Conservation (phyloP, 352 stramenopile genomes). For the Globisporangium takayamanum region DNA sequence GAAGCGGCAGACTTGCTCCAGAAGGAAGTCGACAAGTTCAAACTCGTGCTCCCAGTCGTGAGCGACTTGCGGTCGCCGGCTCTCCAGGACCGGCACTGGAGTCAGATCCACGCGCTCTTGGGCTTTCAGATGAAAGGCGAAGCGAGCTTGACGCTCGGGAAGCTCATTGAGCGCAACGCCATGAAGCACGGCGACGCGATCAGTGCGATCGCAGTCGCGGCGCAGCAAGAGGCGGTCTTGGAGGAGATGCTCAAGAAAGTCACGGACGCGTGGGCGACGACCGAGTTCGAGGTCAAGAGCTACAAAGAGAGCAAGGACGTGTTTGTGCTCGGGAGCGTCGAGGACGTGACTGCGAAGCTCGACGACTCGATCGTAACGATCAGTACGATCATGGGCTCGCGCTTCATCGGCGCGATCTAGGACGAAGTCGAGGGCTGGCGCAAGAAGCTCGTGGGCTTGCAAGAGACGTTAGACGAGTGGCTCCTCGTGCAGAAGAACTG, state of each 20-base stretch:
- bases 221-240: conserved; percentile 88
- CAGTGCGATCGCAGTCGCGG: conserved; percentile 73
- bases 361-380: conserved; percentile 93
- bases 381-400: conserved; percentile 89
- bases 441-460: conserved; percentile 73
- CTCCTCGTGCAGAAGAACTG: conserved; percentile 85
- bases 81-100: conserved; percentile 76
- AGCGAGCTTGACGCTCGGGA: conserved; percentile 70
- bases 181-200: conserved; percentile 86
- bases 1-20: conserved; percentile 78
- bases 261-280: conserved; percentile 81
- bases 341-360: conserved; percentile 87
- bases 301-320: conserved; percentile 94
- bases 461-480: conserved; percentile 88
- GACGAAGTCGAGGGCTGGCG: conserved; percentile 87
- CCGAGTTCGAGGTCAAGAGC: conserved; percentile 89
- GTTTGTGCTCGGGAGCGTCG: conserved; percentile 89
- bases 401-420: conserved; percentile 88
- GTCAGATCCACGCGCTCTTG: conserved; percentile 62
- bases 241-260: conserved; percentile 94
- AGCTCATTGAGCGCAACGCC: conserved; percentile 84
- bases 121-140: conserved; percentile 88
- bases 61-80: conserved; percentile 56
- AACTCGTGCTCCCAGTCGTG: conserved; percentile 75
- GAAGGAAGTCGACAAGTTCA: conserved; percentile 87